phyloP scores from a whole-genome alignment of 1,284 basidiomycete genomes.

The Porodaedalea pini region DNA sequence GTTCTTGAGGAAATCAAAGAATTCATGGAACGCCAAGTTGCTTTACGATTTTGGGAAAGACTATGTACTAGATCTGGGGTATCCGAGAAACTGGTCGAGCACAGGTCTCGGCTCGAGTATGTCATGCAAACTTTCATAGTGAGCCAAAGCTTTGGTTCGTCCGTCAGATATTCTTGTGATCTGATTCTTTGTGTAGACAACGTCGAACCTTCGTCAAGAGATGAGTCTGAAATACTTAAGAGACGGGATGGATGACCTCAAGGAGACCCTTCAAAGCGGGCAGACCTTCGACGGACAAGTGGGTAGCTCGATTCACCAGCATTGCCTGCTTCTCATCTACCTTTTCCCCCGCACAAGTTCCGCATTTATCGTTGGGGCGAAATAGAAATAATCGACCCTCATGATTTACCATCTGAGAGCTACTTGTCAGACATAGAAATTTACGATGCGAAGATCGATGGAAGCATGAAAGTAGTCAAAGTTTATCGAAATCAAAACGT shows the following conservation, averaged over 20 bases:
- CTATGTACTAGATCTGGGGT: background rate
- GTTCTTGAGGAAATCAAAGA: constrained; percentile 4
- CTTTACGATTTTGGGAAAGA: background rate
- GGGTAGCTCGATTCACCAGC: background rate
- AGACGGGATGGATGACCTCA: constrained; percentile 6
- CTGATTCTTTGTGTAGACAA: background rate
- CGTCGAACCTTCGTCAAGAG: constrained; percentile 1
- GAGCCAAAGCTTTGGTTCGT: background rate
- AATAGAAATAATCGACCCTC: constrained; percentile 1
- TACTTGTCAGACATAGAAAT: constrained; percentile 5
- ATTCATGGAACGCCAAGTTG: constrained; percentile 2
- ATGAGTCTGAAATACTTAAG: background rate
- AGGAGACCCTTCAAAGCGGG: background rate
- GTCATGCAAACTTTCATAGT: constrained; percentile 10
- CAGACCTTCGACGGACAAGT: constrained; percentile 6
- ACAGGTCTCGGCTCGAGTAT: background rate
- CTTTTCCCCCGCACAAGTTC: background rate
- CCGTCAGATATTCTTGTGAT: background rate
- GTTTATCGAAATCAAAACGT: constrained; percentile 6
- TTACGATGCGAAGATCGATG: background rate
- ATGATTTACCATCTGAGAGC: background rate
- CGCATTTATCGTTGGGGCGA: constrained; percentile 11
- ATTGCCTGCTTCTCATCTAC: background rate
- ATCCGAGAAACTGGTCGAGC: background rate
- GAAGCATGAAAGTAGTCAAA: constrained; percentile 1